Conservation (phyloP, 2,329 filamentous ascomycete species). For the Hypoxylon sp. region DNA sequence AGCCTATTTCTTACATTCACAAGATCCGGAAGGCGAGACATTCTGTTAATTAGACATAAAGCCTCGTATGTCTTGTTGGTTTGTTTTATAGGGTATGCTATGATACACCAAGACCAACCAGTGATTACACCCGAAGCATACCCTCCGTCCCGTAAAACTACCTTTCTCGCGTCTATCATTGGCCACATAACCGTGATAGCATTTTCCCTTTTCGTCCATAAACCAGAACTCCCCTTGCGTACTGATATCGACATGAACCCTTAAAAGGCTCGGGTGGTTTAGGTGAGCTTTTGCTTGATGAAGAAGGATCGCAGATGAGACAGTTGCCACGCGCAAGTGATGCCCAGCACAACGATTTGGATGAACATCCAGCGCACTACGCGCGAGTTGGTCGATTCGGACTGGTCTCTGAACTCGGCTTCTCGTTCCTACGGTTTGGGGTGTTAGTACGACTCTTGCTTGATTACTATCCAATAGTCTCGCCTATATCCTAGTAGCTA, state of each 20-base stretch:
- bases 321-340: constrained; percentile 96
- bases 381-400: constrained; percentile 90
- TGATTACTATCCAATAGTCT: not conserved
- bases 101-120: constrained; percentile 19
- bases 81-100: constrained; percentile 11
- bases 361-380: constrained; percentile 96
- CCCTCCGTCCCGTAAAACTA: not conserved
- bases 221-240: constrained; percentile 20
- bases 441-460: constrained; percentile 11
- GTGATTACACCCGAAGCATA: constrained; percentile 1
- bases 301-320: constrained; percentile 97
- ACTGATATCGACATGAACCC: constrained; percentile 12
- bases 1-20: constrained; percentile 8
- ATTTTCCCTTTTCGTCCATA: not conserved
- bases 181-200: constrained; percentile 4
- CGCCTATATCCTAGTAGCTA: not conserved
- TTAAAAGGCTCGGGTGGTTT: constrained; percentile 47
- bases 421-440: constrained; percentile 83
- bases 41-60: not conserved
- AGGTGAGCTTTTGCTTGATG: constrained; percentile 99
- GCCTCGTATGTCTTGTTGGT: not conserved
- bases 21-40: not conserved
- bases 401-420: constrained; percentile 98
- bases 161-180: constrained; percentile 16
- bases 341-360: constrained; percentile 85